Base-by-base conservation (phyloP, 116 monocot species). In the Dioscorea cayenensis region DNA sequence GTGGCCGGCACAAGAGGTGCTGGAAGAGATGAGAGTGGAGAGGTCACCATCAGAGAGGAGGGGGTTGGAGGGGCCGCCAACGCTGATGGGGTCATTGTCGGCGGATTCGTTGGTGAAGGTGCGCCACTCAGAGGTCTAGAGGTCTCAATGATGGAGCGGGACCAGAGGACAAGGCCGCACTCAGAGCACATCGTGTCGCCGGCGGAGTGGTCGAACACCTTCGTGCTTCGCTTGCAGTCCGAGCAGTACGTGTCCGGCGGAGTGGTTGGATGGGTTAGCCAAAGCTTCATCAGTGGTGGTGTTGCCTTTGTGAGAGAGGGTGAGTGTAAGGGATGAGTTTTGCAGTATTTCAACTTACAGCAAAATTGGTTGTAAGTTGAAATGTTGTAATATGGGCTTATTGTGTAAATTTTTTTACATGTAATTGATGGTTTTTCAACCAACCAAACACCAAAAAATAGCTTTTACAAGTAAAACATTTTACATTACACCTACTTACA, bases 71-170 rank as follows among this genome's bases (percentile, higher is more conserved):
- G 82, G 85, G 0, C 82, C 74, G n/a, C 88, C 88, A 52, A 88
- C 88, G 49, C 88, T 84, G 66, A 74, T 77, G 60, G 88, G 88
- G 69, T 88, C 88, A 60, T 82, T 84, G 84, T 84, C 84, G 35
- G 63, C 84, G 52, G 84, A 77, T 59, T 88, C 88, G 72, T 84
- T 79, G 60, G 82, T 77, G 71, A 88, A 88, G 28, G 81, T 88
- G 32, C 88, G 36, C 88, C 88, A 87, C 74, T 87, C 87, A n/a
- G n/a, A n/a, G n/a, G n/a, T n/a, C n/a, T n/a, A 28, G 87, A 87
- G 7, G 76, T 81, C 71, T 87, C 87, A 71, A 84, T 81, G 73
- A 87, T 87, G 66, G 78, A 87, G 71, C 75, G 87, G 0, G 78
- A 72, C 66, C 84, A 84, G 51, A 87, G 74, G 37, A 87, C 84